Conservation (phyloP, 306 rosid species). For the Castanea sativa region DNA sequence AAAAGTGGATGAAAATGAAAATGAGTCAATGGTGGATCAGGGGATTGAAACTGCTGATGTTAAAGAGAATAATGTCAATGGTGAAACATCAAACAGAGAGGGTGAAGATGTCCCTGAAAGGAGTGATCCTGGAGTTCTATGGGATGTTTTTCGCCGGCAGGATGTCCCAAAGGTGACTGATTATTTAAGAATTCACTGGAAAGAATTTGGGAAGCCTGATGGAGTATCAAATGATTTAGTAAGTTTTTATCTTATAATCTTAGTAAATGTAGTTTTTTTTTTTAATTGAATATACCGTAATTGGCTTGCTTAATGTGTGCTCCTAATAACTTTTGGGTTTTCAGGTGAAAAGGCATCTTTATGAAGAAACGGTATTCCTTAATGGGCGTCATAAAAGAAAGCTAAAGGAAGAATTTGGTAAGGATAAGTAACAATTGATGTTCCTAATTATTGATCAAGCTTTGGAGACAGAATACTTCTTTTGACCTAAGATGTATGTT, state of each 20-base stretch:
- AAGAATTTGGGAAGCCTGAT: constrained; percentile 53
- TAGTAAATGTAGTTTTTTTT: background rate
- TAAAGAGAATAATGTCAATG: constrained; percentile 31
- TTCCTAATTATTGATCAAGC: constrained; percentile 15
- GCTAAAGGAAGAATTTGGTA: constrained; percentile 93
- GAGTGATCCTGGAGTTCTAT: constrained; percentile 58
- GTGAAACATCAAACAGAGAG: constrained; percentile 39
- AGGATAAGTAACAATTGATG: constrained; percentile 23
- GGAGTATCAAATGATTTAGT: constrained; percentile 41
- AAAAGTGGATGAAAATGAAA: constrained; percentile 43
- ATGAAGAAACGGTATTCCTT: constrained; percentile 66
- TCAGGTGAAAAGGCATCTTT: constrained; percentile 71
- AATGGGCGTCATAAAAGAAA: constrained; percentile 66
- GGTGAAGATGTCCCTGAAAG: constrained; percentile 45
- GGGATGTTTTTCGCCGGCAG: constrained; percentile 83
- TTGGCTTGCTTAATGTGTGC: constrained; percentile 24
- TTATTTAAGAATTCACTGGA: constrained; percentile 62
- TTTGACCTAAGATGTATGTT: background rate
- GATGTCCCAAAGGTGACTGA: constrained; percentile 73
- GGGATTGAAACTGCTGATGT: constrained; percentile 35
- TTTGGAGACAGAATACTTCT: constrained; percentile 11
- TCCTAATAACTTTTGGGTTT: constrained; percentile 33
- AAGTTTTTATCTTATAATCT: constrained; percentile 27
- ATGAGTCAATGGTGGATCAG: constrained; percentile 35
- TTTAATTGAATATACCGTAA: background rate